phyloP scores from a whole-genome alignment of 2,329 filamentous ascomycete genomes.

The Rutstroemia sp. region DNA sequence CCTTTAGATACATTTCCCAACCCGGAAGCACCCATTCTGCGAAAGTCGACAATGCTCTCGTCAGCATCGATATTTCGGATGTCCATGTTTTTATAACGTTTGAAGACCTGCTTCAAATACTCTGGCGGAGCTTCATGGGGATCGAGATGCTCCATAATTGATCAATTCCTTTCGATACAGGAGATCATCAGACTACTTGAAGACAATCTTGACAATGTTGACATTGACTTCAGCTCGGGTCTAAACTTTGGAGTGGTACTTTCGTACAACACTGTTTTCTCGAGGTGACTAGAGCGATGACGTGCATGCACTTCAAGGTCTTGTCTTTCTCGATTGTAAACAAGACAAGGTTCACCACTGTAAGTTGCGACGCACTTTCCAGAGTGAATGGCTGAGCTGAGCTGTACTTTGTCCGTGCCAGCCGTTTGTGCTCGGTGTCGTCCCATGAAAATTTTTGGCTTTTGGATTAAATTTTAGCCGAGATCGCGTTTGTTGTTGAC shows the following conservation, averaged over 20 bases:
- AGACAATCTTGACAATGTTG: neutral
- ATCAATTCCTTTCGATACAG: neutral
- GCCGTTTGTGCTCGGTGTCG: neutral
- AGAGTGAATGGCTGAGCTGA: neutral
- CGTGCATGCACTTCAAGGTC: too few relatives aligned
- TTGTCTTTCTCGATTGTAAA: too few relatives aligned
- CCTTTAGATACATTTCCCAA: neutral
- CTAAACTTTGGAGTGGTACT: too few relatives aligned
- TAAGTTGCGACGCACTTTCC: neutral
- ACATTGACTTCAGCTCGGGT: neutral
- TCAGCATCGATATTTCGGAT: neutral
- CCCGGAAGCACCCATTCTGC: neutral
- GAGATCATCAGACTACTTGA: neutral
- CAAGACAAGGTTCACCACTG: too few relatives aligned
- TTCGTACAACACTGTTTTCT: too few relatives aligned
- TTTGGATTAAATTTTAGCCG: neutral
- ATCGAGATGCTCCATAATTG: slow-evolving; percentile 42
- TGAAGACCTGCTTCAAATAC: slow-evolving; percentile 64
- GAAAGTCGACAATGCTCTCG: neutral
- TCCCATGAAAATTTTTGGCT: neutral
- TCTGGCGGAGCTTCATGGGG: slow-evolving; percentile 73
- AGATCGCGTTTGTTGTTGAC: neutral
- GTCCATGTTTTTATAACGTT: slow-evolving; percentile 40
- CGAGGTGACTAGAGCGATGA: too few relatives aligned
- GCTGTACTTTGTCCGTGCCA: neutral